Conservation (phyloP, 768 basidiomycete species). For the Macrolepiota fuliginosa region DNA sequence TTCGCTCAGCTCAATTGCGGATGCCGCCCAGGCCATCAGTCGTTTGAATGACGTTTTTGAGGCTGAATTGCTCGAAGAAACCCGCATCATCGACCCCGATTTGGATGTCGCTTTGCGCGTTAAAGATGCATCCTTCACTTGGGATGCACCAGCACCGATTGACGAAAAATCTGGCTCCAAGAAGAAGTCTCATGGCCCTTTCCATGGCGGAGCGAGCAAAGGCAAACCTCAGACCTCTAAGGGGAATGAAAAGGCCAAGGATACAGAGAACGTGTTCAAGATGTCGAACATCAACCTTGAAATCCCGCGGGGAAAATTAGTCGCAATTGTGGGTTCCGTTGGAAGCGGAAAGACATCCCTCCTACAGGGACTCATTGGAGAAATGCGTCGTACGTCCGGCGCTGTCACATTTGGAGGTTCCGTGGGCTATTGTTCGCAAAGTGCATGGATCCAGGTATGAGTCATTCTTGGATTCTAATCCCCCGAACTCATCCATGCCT, state of each 20-base stretch:
- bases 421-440: conserved; percentile 83
- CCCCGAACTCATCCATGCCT: conserved; percentile 1
- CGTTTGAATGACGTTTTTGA: conserved; percentile 82
- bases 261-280: conserved; percentile 54
- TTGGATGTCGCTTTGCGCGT: conserved; percentile 67
- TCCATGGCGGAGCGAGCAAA: conserved; percentile 14
- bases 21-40: conserved; percentile 76
- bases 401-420: conserved; percentile 70
- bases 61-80: conserved; percentile 71
- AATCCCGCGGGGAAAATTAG: conserved; percentile 74
- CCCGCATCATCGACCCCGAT: conserved; percentile 48
- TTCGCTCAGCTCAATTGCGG: conserved; percentile 76
- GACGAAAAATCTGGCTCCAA: conserved; percentile 26
- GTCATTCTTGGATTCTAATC: conserved; percentile 3
- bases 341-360: conserved; percentile 71
- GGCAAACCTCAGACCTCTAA: not conserved
- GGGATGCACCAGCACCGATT: conserved; percentile 76
- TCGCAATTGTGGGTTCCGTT: conserved; percentile 84
- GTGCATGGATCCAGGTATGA: conserved; percentile 82
- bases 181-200: conserved; percentile 26
- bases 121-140: conserved; percentile 72
- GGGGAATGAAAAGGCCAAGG: conserved; percentile 19
- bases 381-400: conserved; percentile 75
- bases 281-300: conserved; percentile 60
- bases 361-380: conserved; percentile 74